phyloP scores from a whole-genome alignment of 2,329 filamentous ascomycete species.

The Talaromyces sp. region DNA sequence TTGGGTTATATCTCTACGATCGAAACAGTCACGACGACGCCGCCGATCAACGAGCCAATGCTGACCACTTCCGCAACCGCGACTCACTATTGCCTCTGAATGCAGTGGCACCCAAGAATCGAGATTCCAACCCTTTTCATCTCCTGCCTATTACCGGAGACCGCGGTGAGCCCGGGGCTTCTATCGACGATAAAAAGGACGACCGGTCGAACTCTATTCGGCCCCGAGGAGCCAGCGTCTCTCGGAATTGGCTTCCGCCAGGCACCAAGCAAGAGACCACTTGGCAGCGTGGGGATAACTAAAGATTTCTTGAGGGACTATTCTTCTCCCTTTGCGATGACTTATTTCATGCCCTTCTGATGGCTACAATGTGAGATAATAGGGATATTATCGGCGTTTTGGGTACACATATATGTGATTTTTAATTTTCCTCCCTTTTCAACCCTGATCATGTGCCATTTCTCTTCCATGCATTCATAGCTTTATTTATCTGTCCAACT shows the following conservation, averaged over 20 bases:
- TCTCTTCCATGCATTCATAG: conserved; percentile 2
- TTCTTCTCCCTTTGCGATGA: conserved; percentile 4
- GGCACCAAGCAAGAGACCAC: conserved; percentile 85
- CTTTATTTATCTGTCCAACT: neutral
- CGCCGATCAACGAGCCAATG: conserved; percentile 72
- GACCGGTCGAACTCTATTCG: conserved; percentile 45
- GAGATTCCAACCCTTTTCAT: conserved; percentile 37
- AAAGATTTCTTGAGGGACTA: neutral
- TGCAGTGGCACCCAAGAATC: conserved; percentile 35
- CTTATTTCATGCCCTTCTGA: conserved; percentile 2
- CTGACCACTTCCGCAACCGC: conserved; percentile 60
- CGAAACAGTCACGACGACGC: conserved; percentile 84
- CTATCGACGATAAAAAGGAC: conserved; percentile 39
- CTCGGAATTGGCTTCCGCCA: conserved; percentile 63
- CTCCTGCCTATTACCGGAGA: conserved; percentile 31
- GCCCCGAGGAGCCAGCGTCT: conserved; percentile 39
- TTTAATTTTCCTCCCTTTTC: neutral
- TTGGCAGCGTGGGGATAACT: conserved; percentile 58
- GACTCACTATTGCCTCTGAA: conserved; percentile 66
- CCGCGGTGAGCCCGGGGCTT: conserved; percentile 21
- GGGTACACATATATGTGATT: conserved; percentile 1
- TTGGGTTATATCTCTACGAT: conserved; percentile 94
- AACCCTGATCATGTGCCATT: neutral
- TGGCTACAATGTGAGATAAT: conserved; percentile 11
- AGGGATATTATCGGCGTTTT: conserved; percentile 13